A percentile compares a stretch with the other conserved stretches of the same genome.
These are phyloP conservation scores for Oryza nivara DNA, from an alignment of 176 grass and related monocot genomes.

Conservation along the genomic window DNA sequence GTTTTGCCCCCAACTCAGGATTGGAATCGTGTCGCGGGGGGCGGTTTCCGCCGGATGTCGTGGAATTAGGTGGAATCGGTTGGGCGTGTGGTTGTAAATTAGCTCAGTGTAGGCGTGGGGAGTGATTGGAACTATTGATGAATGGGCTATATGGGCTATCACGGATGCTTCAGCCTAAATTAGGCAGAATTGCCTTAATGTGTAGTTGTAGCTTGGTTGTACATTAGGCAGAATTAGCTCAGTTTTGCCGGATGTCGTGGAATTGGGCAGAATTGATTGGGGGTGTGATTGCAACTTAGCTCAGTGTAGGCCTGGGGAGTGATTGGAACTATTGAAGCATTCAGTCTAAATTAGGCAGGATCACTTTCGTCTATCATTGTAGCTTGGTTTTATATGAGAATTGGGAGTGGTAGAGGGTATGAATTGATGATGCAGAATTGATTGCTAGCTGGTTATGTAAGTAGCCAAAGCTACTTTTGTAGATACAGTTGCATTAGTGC, in stretches of 20 bases:
- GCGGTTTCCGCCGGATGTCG: not conserved
- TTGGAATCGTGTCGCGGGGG: not conserved
- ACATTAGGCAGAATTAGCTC: no score
- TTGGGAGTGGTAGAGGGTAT: not conserved
- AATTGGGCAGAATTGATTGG: no score
- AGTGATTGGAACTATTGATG: not conserved
- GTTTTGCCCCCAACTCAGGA: conserved; percentile 16
- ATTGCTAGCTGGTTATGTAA: not conserved
- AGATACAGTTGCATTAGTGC: no score
- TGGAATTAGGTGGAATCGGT: not conserved
- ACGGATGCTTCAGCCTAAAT: no score
- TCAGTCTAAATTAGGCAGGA: no score
- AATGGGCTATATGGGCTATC: not conserved
- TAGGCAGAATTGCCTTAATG: not conserved
- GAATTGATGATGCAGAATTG: not conserved
- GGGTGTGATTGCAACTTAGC: no score
- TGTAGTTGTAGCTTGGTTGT: not conserved
- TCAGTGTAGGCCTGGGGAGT: no score
- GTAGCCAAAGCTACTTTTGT: no score
- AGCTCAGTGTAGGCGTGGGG: not conserved
- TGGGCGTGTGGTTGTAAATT: not conserved
- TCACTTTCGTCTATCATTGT: not conserved
- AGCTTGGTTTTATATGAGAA: not conserved
- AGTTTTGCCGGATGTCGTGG: no score
- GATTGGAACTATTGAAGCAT: no score